Evolutionary conservation across 192 early-diverging fungal genomes (phyloP), one percentile per base, ranked within the genome.

Genomic region (Kappamyces sp.): DNA sequence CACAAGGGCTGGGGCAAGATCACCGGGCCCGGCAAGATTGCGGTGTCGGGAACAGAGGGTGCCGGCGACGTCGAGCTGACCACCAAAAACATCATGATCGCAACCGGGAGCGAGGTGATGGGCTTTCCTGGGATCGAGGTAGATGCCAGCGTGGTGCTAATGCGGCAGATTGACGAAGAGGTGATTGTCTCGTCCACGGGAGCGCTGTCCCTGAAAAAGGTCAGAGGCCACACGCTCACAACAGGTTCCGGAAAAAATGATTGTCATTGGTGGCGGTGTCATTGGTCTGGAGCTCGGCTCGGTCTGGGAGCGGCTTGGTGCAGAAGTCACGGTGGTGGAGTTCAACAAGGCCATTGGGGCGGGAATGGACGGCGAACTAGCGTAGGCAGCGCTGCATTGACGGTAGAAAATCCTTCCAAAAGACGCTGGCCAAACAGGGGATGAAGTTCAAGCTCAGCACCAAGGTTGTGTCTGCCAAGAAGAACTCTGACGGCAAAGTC

Each of bases 251-350:
- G 87, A 97, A 80, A 94, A 93, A 79, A 89, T 98, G 90, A 84
- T 95, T 50, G 93, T 98, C 55, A 97, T 98, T 69, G 96, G 96
- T 63, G 96, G 90, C 57, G 96, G 96, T 78, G 94, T 98, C 65
- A 98, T 98, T 77, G 96, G 96, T 62, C 87, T 98, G 42, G 96
- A 98, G 76, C 81, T 98, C 49, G 96, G 96, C 40, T 98, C 96
- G 6, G 96, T 98, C 52, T 98, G 96, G 96, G 79, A 80, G 66
- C 89, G 96, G 52, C 78, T 98, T 51, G 96, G 96, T 55, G 77
- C 93, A 32, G 87, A 98, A 65, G 90, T 92, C 43, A 95, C 93
- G 37, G 90, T 94, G 43, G 92, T 98, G 55, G 96, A 98, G 74
- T 98, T 88, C 81, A 69, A 92, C 65, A 82, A 80, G 52, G 80